Evolutionary conservation across 305 asterid species (phyloP), one percentile per base, ranked within the genome.

Genomic region (Rubia peregrina): DNA sequence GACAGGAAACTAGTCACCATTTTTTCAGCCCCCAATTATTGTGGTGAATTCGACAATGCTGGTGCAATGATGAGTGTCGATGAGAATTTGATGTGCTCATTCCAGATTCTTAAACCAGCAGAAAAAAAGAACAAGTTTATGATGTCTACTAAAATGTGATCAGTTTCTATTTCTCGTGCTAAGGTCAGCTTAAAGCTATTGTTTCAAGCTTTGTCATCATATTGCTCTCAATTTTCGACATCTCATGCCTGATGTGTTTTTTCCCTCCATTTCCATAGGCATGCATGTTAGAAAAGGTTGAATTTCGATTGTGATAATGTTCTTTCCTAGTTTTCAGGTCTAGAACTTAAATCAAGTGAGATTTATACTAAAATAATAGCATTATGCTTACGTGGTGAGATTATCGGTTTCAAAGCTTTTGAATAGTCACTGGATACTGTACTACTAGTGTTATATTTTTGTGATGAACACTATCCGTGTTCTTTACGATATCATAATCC

Each of bases 1-100:
- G 86, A 82, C 55, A 77, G 86, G 71, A 83, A 82, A 75, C 84
- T 82, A 0, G 86, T 79, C 66, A 82, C 86, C 70, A 79, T 82
- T 59, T 82, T 82, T 67, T 82, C 85, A 14, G 85, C 83, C 10
- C 85, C 86, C 30, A 82, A 82, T 73, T 82, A 82, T 49, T 79
- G 86, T 43, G 83, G 86, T 22, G 86, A 82, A 76, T 82, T 82
- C 56, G 85, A 82, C 69, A 82, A 82, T 63, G 85, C 83, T 19
- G 85, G 86, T 66, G 84, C 86, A 24, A 77, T 82, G 86, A 82
- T 82, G 86, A 80, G 82, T 57, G 79, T 79, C 70, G 86, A 82
- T 70, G 86, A 82, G 63, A 82, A 82, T 46, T 77, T 82, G 80
- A 67, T 82, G 80, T 82, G 86, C 80, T 82, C 86, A 51, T 82